Evolutionary conservation across 1,284 basidiomycete species (phyloP), one percentile per base, ranked within the genome.

Genomic region (Sphagnurus paluster): DNA sequence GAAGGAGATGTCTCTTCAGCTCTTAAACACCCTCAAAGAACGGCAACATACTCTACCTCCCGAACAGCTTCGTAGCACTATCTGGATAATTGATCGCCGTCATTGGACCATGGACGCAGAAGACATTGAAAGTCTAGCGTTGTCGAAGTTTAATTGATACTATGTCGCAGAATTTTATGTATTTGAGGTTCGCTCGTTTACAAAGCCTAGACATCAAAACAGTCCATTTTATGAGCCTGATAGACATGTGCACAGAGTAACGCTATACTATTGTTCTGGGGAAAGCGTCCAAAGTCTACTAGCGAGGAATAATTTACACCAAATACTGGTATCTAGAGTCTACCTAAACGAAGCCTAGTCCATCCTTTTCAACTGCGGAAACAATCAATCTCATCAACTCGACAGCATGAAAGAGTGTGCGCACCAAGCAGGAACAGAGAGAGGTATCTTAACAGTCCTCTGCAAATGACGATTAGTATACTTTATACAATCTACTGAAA

Each of bases 361-460:
- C n/a, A n/a, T n/a, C n/a, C n/a, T 39, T 5, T 37, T 34, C 29
- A 24, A 32, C 39, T 38, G 36, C 38, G 2, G 2, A 39, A 19
- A 28, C 26, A 2, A 14, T 39, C 38, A 28, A 29, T 39, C 1
- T 23, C 19, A 21, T 14, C 2, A 4, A 9, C 21, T 36, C 29
- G 3, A 23, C 17, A 9, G 9, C 26, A 21, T 14, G 17, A 20
- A 25, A 21, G 23, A 23, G 6, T n/a, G n/a, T n/a, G 44, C 65
- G 50, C 53, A 88, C 62, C 85, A 89, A 41, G 82, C 83, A 39
- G 86, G 86, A 21, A 84, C 80, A 7, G 80, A 83, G 39, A 90
- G 63, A 2, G 87, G 87, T 54, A 90, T 90, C 66, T 76, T 83
- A 50, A 90, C 86, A 24, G 78, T 80, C 6, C 81, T 87, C 81